Evolutionary conservation across 768 basidiomycete species (phyloP), one percentile per base, ranked within the genome.

Genomic region (Phlebiopsis gigantea): DNA sequence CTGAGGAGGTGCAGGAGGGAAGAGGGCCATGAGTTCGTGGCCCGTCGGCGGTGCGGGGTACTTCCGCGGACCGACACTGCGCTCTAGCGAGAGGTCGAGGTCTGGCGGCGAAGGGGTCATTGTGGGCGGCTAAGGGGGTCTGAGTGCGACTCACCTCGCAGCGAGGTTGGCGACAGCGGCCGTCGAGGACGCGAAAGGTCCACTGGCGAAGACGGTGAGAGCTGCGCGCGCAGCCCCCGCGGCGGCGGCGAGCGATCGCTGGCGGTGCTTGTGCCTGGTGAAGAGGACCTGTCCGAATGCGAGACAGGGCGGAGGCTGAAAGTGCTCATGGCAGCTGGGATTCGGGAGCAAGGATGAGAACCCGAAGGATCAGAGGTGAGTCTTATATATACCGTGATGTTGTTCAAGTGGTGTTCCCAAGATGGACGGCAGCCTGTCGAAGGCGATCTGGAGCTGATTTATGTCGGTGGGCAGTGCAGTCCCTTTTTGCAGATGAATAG

Each of bases 1-100:
- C 2, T 12, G 34, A 45, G 88, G 88, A 15, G 87, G 79, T 3
- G 82, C 73, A 5, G 88, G 79, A 0, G 89, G 89, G 66, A 90
- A 91, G 73, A 91, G 80, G 14, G 86, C 86, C 89, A 91, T 91
- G 63, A 91, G 79, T 62, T 91, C 87, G 62, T 91, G 88, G 1
- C 88, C 88, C 0, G 86, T 88, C 4, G 87, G 85, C 1, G 89
- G 89, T 0, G 85, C 80, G 17, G 88, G 88, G 66, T 82, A 88
- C 61, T 83, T 84, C 56, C 84, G 75, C 2, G 78, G 71, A 2
- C 72, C 67, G 57, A 76, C 72, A 61, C 78, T 79, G 55, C 76
- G 72, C 41, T 77, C 72, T 57, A 80, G 79, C 0, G 79, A 73
- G 48, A 88, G 77, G 66, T 88, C 85, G 62, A 89, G 73, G 68